Evolutionary conservation across 805 yeast species (phyloP).

Genomic region (Kodamaea nitidulidarum): DNA sequence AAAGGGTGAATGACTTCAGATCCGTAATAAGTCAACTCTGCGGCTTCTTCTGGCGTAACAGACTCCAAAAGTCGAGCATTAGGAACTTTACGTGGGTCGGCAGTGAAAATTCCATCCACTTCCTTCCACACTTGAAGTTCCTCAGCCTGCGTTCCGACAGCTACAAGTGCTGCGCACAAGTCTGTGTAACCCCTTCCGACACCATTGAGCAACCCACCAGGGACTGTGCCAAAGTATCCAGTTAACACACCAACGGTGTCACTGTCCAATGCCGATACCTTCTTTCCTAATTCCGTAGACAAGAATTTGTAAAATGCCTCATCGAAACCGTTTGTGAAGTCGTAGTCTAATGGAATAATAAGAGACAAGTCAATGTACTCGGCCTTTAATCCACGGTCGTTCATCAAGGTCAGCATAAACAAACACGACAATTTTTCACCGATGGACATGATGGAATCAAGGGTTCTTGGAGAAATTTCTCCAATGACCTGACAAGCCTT

Average conservation of each 20-base stretch:
- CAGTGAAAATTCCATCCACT: constrained; percentile 98
- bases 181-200: constrained; percentile 98
- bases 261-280: constrained; percentile 37
- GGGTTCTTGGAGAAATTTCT: constrained; percentile 82
- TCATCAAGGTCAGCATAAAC: constrained; percentile 81
- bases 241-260: constrained; percentile 81
- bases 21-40: constrained; percentile 96
- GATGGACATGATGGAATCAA: constrained; percentile 84
- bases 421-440: constrained; percentile 92
- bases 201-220: constrained; percentile 88
- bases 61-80: constrained; percentile 78
- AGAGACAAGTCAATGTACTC: constrained; percentile 74
- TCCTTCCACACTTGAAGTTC: constrained; percentile 98
- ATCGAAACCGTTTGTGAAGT: constrained; percentile 58
- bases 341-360: constrained; percentile 62
- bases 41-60: constrained; percentile 98
- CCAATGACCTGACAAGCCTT: constrained; percentile 90
- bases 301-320: constrained; percentile 58
- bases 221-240: constrained; percentile 94
- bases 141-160: constrained; percentile 88
- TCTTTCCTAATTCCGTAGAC: constrained; percentile 48
- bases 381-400: constrained; percentile 77
- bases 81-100: constrained; percentile 94
- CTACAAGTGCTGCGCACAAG: constrained; percentile 92
- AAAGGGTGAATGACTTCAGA: constrained; percentile 98